Evolutionary conservation across 768 basidiomycete species (phyloP), one percentile per base, ranked within the genome.

Genomic region (Amanita rimosa): DNA sequence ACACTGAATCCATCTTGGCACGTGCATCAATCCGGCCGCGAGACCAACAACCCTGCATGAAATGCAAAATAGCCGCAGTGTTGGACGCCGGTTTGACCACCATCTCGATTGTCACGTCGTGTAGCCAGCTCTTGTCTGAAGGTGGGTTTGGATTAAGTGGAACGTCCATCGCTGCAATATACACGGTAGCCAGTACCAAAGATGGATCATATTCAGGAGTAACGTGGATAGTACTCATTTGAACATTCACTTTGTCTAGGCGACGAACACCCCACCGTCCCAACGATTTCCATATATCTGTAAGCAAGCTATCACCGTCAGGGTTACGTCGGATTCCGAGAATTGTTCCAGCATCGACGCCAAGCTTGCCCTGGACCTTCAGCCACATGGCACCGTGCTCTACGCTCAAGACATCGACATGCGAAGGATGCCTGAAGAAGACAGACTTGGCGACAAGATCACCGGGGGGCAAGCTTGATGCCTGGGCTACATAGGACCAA

Each of bases 181-280:
- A 58, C n/a, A 85, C 55, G 0, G 65, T 64, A 3, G 73, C 71
- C 4, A 88, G 74, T 3, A 68, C 54, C 6, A 62, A 53, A 0
- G 62, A 60, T 2, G 65, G 60, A 42, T 75, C 63, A 43, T 67
- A 54, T 39, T 71, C 62, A 4, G 79, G 71, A 21, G 68, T 62
- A 2, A 88, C 58, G 26, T 67, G 58, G 51, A 84, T 68, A 2
- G 70, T 72, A 40, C 69, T 72, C 46, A 82, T 62, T 47, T 72
- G 64, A 36, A 83, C 70, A 4, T 84, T 72, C 10, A 85, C 74
- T 11, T 63, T 67, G 52, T 76, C 74, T 46, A 90, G 55, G 10
- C 59, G 63, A 29, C 68, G 68, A 26, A 89, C 72, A 4, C 83
- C 76, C 74, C 83, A 81, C 29, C 83, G 71, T 2, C 85, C 86